Percentiles rank a stretch among this genome's conserved stretches.
These are phyloP conservation scores for Scedosporium aurantiacum DNA, from an alignment of 2,329 filamentous ascomycete genomes.

Conservation along the genomic window DNA sequence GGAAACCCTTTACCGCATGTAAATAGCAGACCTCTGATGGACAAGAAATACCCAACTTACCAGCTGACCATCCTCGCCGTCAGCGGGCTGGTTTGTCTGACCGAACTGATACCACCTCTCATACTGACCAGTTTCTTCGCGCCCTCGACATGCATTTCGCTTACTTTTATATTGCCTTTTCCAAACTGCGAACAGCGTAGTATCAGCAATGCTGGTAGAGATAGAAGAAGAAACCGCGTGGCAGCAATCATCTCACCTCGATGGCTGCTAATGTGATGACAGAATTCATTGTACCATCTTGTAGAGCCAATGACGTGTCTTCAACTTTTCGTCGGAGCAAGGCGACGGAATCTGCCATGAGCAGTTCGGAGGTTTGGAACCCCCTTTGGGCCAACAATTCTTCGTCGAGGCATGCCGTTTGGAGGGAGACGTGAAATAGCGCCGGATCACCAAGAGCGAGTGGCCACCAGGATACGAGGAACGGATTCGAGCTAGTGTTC, in stretches of 20 bases:
- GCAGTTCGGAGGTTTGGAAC: conserved; percentile 39
- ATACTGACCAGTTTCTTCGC: conserved; percentile 36
- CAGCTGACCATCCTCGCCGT: conserved; percentile 45
- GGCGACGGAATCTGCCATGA: conserved; percentile 46
- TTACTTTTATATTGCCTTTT: conserved; percentile 36
- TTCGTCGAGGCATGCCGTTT: conserved; percentile 46
- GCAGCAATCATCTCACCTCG: conserved; percentile 28
- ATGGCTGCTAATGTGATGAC: conserved; percentile 48
- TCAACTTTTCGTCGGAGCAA: conserved; percentile 38
- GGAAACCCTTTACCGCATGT: conserved; percentile 34
- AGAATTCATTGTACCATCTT: conserved; percentile 45
- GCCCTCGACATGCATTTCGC: conserved; percentile 37
- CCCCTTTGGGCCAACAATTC: conserved; percentile 40
- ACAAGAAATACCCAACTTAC: conserved; percentile 20
- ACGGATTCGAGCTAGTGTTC: conserved; percentile 40
- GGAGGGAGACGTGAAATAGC: conserved; percentile 47
- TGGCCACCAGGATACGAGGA: conserved; percentile 50
- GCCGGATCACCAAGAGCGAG: conserved; percentile 43
- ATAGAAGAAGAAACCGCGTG: neutral
- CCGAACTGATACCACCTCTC: conserved; percentile 37
- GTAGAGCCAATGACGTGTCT: conserved; percentile 32
- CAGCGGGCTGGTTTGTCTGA: conserved; percentile 37
- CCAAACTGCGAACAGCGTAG: conserved; percentile 26
- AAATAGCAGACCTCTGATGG: neutral
- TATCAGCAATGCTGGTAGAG: neutral